Conservation (phyloP, 2,329 filamentous ascomycete genomes). For the Didymella glomerata region DNA sequence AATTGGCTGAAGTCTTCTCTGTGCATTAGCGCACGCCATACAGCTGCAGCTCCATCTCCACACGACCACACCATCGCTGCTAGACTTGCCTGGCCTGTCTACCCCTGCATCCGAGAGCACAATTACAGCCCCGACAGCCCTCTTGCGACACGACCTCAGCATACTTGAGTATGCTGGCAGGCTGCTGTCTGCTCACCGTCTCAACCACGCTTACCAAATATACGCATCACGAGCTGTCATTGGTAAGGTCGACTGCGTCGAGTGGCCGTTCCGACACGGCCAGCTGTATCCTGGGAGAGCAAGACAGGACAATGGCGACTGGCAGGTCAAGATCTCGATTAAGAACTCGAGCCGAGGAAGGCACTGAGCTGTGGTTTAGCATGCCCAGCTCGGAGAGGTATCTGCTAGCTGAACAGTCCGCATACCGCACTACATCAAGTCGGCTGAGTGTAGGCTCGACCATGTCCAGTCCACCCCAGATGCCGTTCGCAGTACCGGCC, state of each 20-base stretch:
- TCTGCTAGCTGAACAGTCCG: constrained; percentile 32
- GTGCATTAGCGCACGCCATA: constrained; percentile 46
- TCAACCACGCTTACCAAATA: constrained; percentile 35
- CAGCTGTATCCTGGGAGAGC: neutral
- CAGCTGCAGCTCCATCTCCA: constrained; percentile 37
- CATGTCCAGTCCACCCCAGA: constrained; percentile 26
- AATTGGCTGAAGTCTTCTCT: constrained; percentile 39
- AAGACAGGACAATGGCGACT: constrained; percentile 33
- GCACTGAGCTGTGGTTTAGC: constrained; percentile 45
- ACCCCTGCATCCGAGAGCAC: constrained; percentile 33
- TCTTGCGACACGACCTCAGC: constrained; percentile 31
- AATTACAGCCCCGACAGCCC: constrained; percentile 37
- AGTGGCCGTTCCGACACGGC: neutral
- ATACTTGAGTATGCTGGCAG: constrained; percentile 44
- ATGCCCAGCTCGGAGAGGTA: constrained; percentile 32
- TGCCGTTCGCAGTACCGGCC: constrained; percentile 18
- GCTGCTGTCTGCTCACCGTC: constrained; percentile 41
- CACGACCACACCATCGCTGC: constrained; percentile 31
- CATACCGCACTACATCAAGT: constrained; percentile 41
- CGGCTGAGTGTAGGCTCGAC: constrained; percentile 30
- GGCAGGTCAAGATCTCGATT: constrained; percentile 23
- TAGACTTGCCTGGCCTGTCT: constrained; percentile 31
- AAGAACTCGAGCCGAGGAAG: constrained; percentile 27
- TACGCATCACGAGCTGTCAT: constrained; percentile 35
- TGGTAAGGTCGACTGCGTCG: constrained; percentile 23